Evolutionary conservation across 2,329 filamentous ascomycete genomes (phyloP), one percentile per base, ranked within the genome.

Genomic region (Cytospora paraplurivora): DNA sequence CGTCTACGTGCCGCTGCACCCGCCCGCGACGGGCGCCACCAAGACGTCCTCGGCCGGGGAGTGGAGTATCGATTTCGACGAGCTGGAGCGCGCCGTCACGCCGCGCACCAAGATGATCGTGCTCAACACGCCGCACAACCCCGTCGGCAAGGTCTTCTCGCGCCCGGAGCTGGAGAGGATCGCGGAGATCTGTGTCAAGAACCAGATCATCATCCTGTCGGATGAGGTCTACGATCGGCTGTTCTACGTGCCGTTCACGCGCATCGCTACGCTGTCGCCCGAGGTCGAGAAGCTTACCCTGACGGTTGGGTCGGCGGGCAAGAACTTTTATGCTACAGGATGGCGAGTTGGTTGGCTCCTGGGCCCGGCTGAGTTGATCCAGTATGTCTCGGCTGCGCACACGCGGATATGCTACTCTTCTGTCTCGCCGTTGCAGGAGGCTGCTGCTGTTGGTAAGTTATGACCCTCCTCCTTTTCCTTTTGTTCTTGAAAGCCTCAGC

Each of bases 301-400:
- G 56, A 98, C 95, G 0, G 95, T 99, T 35, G 95, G 95, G 21
- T 97, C 93, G 0, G 95, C 93, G 1, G 95, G 95, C 71, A 99
- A 99, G 84, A 96, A 95, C 81, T 99, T 99, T 77, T 98, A 98
- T 73, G 92, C 92, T 62, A 99, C 95, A 0, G 95, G 95, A 55
- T 99, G 95, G 95, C 88, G 95, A 63, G 93, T 98, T 5, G 86
- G 95, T 62, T 99, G 94, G 88, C 81, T 99, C 44, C 95, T 98
- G 72, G 95, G 95, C 0, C 92, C 91, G 0, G 86, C 92, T 59
- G 86, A 97, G 66, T 81, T 98, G 59, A 93, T 98, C 78, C 90
- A 96, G 74, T 91, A 97, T 74, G 94, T 97, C 38, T 87, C 91
- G 12, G 92, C 92, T 19, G 95, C 95, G 0, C 95, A 99, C 76